Evolutionary conservation across 331 rosid species (phyloP), one percentile per base, ranked within the genome.

Genomic region (Arachis monticola): DNA sequence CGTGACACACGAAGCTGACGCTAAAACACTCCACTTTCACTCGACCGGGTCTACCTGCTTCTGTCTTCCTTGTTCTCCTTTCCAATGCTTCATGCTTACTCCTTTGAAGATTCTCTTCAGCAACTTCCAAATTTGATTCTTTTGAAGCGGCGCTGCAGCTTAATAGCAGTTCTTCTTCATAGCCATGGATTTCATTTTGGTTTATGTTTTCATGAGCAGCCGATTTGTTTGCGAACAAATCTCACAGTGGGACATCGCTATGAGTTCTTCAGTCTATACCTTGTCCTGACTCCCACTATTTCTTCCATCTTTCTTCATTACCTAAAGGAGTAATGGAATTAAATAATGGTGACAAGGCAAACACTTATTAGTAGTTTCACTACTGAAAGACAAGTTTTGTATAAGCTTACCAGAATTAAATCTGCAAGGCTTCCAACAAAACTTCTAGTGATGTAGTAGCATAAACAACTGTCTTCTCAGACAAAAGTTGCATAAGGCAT

Each of bases 1-100:
- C 45, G 88, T 90, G 72, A 93, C 85, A 69, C n/a, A n/a, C n/a
- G n/a, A n/a, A n/a, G n/a, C n/a, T n/a, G n/a, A n/a, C n/a, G n/a
- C n/a, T n/a, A 91, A 91, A 58, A 93, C 97, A 68, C 88, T 83
- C 97, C 91, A 94, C n/a, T 61, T 94, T 89, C 60, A 94, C 99
- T 59, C 90, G 81, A 40, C 99, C 99, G 0, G 0, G 90, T 94
- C 82, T 87, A n/a, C n/a, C 88, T 5, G 88, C 78, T 79, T 88
- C 94, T 79, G n/a, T 89, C 97, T 78, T 88, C 95, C 45, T 79
- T 84, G 61, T 72, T 80, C 84, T 88, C 75, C n/a, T n/a, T 82
- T 78, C 74, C 79, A 72, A 64, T 66, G 53, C 73, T 75, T 10
- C n/a, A 71, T 57, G 62, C 74, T 80, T 67, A 74, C 83, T 17